Conservation (phyloP, 352 stramenopile species). For the Phytophthora pisi region DNA sequence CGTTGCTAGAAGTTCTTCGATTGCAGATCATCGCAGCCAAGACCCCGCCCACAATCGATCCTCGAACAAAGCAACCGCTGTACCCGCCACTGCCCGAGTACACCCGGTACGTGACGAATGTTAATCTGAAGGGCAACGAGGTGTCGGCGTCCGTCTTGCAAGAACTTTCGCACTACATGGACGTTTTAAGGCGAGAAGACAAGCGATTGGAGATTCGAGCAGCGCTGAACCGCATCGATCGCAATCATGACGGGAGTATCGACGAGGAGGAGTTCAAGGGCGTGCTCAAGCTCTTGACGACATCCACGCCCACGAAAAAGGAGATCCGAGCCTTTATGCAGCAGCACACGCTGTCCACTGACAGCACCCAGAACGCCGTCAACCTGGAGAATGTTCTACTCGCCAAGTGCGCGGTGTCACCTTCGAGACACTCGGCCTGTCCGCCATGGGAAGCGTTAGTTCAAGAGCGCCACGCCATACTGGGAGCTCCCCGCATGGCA, state of each 20-base stretch:
- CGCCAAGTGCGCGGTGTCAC: constrained; percentile 70
- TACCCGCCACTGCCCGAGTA: constrained; percentile 55
- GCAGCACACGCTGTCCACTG: constrained; percentile 53
- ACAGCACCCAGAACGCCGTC: constrained; percentile 56
- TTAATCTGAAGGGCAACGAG: constrained; percentile 84
- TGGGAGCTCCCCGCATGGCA: constrained; percentile 23
- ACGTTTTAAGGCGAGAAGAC: constrained; percentile 78
- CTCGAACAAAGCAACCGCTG: constrained; percentile 59
- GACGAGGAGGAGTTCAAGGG: constrained; percentile 82
- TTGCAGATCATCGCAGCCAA: constrained; percentile 81
- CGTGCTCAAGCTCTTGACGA: constrained; percentile 79
- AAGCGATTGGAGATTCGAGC: constrained; percentile 80
- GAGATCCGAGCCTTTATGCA: constrained; percentile 70
- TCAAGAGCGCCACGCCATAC: constrained; percentile 69
- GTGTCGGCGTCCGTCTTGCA: constrained; percentile 63
- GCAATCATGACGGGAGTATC: constrained; percentile 55
- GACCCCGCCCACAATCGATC: constrained; percentile 51
- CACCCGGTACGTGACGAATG: constrained; percentile 70
- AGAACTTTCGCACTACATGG: constrained; percentile 75
- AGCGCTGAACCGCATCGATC: constrained; percentile 74
- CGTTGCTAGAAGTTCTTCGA: constrained; percentile 75
- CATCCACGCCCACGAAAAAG: constrained; percentile 77
- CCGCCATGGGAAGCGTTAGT: constrained; percentile 79
- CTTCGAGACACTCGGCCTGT: constrained; percentile 70
- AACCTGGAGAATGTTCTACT: constrained; percentile 80